A percentile compares a stretch with the other conserved stretches of the same genome.
Conservation (phyloP, 768 basidiomycete species). For the Coprinopsis sp. region DNA sequence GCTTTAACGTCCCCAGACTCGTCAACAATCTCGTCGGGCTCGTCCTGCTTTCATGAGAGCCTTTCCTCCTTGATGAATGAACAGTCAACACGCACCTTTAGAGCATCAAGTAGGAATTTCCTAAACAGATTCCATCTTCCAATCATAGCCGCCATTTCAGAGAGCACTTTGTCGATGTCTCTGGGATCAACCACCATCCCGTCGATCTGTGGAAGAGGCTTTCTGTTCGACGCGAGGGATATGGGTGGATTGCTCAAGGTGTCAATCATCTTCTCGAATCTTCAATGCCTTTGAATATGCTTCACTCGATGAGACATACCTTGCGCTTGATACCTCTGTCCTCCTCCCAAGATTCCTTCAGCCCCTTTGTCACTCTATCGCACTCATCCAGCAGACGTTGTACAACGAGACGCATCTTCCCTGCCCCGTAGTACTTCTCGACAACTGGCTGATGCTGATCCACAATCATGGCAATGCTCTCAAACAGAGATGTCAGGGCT, state of each 20-base stretch:
- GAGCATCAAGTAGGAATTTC: constrained; percentile 74
- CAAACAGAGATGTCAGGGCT: constrained; percentile 85
- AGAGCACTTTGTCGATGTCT: constrained; percentile 87
- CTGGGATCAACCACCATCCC: constrained; percentile 72
- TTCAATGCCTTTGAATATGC: not conserved
- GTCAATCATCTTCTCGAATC: constrained; percentile 39
- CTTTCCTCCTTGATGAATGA: not conserved
- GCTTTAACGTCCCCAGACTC: constrained; percentile 2
- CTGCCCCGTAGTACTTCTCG: constrained; percentile 93
- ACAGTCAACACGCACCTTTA: constrained; percentile 46
- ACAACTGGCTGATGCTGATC: constrained; percentile 98
- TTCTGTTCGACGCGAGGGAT: constrained; percentile 27
- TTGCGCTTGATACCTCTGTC: constrained; percentile 81
- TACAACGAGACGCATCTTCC: constrained; percentile 82
- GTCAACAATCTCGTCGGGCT: constrained; percentile 3
- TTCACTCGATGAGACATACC: constrained; percentile 31
- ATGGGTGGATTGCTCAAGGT: constrained; percentile 37
- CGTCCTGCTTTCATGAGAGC: constrained; percentile 4
- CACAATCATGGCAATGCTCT: constrained; percentile 92
- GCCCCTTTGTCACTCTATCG: constrained; percentile 72
- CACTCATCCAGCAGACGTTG: constrained; percentile 76
- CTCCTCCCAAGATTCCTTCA: constrained; percentile 87
- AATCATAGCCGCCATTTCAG: constrained; percentile 85
- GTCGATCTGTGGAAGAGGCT: constrained; percentile 30
- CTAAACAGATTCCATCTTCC: constrained; percentile 90